Percentiles rank a stretch among this genome's conserved stretches.
phyloP scores from a whole-genome alignment of 495 filamentous ascomycete genomes.

The Penicilliopsis zonata region DNA sequence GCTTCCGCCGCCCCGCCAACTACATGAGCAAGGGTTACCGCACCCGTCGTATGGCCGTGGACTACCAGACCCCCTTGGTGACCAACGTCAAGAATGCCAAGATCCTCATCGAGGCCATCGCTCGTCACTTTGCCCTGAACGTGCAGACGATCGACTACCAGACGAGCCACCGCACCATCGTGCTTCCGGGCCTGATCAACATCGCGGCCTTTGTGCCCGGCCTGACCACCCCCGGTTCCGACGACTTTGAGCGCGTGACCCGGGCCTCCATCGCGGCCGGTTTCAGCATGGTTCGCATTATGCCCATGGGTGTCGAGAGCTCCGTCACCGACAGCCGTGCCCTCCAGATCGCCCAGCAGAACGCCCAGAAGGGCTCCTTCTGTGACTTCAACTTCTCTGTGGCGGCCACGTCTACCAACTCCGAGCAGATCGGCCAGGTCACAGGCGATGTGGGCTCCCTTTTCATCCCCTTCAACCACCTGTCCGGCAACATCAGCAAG shows the following conservation, averaged over 20 bases:
- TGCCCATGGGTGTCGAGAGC: conserved; percentile 63
- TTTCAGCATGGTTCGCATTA: conserved; percentile 75
- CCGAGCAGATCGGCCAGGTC: conserved; percentile 61
- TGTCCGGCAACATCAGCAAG: conserved; percentile 78
- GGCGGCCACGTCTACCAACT: conserved; percentile 64
- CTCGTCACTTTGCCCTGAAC: conserved; percentile 72
- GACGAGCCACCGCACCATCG: conserved; percentile 68
- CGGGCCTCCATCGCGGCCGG: conserved; percentile 66
- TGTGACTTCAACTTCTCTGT: conserved; percentile 86
- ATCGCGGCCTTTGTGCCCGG: conserved; percentile 72
- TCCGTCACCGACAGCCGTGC: conserved; percentile 62
- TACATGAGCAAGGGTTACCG: conserved; percentile 97
- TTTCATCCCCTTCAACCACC: conserved; percentile 81
- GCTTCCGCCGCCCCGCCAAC: conserved; percentile 87
- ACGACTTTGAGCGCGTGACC: conserved; percentile 59
- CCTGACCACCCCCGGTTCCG: conserved; percentile 48
- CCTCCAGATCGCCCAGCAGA: conserved; percentile 65
- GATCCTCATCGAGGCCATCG: conserved; percentile 87
- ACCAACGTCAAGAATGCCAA: conserved; percentile 99
- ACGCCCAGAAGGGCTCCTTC: conserved; percentile 51
- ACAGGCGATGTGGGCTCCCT: conserved; percentile 69
- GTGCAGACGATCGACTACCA: conserved; percentile 78
- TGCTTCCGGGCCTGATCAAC: conserved; percentile 68
- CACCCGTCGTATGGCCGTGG: conserved; percentile 93
- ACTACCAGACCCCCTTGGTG: conserved; percentile 93